A percentile compares a stretch with the other conserved stretches of the same genome.
These are phyloP conservation scores for Skeletonema costatum DNA, from an alignment of 108 stramenopile species.

Conservation along the genomic window DNA sequence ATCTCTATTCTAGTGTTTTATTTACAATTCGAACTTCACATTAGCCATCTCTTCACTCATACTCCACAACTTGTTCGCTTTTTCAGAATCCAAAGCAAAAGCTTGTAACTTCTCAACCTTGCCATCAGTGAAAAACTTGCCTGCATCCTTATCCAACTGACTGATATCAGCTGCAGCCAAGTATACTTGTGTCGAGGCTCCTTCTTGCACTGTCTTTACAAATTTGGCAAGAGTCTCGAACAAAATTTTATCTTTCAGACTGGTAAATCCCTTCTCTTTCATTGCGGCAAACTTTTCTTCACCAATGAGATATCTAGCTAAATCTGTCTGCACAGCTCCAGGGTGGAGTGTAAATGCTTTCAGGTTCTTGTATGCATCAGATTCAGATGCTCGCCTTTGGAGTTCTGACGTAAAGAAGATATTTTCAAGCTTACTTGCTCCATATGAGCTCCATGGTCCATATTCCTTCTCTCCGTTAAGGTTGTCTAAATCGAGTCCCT, in stretches of 20 bases:
- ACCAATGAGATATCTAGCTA: conserved; percentile 47
- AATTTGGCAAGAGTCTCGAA: conserved; percentile 40
- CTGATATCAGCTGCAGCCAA: conserved; percentile 36
- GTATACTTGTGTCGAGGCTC: conserved; percentile 58
- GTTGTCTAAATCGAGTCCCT: conserved; percentile 50
- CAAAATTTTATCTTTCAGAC: conserved; percentile 31
- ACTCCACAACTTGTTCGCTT: conserved; percentile 45
- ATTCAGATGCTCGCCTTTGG: conserved; percentile 39
- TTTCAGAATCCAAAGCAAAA: conserved; percentile 46
- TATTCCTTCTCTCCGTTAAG: conserved; percentile 57
- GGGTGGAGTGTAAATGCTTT: conserved; percentile 53
- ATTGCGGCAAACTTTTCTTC: conserved; percentile 47
- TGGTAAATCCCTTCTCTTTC: conserved; percentile 41
- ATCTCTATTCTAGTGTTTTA: not conserved
- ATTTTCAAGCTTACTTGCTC: conserved; percentile 65
- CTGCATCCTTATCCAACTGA: conserved; percentile 5
- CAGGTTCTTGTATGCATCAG: conserved; percentile 24
- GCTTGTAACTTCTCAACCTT: conserved; percentile 23
- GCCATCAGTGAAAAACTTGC: conserved; percentile 39
- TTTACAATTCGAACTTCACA: conserved; percentile 34
- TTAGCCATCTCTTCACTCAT: conserved; percentile 48
- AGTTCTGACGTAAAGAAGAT: conserved; percentile 70
- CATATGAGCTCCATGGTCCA: conserved; percentile 56
- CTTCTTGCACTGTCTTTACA: conserved; percentile 54
- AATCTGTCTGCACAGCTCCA: conserved; percentile 64